Percentiles rank a stretch among this genome's conserved stretches.
Evolutionary conservation across 2,329 filamentous ascomycete species (phyloP).

Genomic region (Colletotrichum lindemuthianum): DNA sequence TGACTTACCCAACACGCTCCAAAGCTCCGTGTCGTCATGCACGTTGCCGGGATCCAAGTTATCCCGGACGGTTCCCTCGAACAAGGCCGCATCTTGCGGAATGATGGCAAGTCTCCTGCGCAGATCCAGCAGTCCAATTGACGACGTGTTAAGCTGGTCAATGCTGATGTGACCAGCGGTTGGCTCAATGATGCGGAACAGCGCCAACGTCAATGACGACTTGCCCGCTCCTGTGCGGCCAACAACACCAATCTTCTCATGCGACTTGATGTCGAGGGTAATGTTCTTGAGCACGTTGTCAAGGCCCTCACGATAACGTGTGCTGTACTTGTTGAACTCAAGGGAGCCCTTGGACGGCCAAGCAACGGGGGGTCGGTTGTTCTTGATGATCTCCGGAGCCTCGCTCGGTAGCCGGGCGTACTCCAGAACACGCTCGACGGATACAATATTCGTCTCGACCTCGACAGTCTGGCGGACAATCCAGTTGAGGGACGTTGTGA

Average conservation of each 20-base stretch:
- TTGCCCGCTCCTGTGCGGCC: constrained; percentile 97
- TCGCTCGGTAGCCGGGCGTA: constrained; percentile 93
- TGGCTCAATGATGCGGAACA: constrained; percentile 96
- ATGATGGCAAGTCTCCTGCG: constrained; percentile 93
- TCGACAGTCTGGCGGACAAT: constrained; percentile 98
- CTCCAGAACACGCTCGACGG: constrained; percentile 95
- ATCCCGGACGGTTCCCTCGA: constrained; percentile 91
- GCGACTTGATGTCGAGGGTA: constrained; percentile 90
- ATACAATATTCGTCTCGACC: constrained; percentile 99
- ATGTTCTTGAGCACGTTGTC: constrained; percentile 95
- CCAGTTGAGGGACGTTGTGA: constrained; percentile 98
- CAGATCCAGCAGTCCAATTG: constrained; percentile 89
- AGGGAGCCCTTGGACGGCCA: constrained; percentile 93
- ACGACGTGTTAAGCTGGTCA: constrained; percentile 87
- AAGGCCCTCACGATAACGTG: constrained; percentile 87
- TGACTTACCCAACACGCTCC: constrained; percentile 88
- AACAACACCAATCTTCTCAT: constrained; percentile 98
- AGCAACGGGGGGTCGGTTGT: constrained; percentile 84
- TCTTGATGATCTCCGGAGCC: constrained; percentile 91
- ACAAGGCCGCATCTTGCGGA: constrained; percentile 95
- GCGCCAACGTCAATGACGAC: constrained; percentile 88
- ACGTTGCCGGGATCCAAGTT: constrained; percentile 95
- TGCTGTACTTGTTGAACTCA: constrained; percentile 92
- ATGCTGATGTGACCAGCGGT: constrained; percentile 86
- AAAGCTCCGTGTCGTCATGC: constrained; percentile 96